Conservation (phyloP, 768 basidiomycete species). For the Macrolepiota dolichaula region DNA sequence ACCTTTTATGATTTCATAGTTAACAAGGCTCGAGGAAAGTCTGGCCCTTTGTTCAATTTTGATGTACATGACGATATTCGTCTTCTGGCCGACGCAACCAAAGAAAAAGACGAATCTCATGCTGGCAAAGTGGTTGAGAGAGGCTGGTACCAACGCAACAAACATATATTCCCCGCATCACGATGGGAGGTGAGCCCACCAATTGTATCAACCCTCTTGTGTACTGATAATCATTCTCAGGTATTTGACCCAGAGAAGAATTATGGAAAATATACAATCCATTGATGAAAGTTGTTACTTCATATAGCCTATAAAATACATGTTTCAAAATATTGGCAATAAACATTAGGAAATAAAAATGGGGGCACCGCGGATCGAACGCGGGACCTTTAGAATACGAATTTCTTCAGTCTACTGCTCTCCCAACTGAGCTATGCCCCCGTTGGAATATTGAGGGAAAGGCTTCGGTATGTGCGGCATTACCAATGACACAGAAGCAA, state of each 20-base stretch:
- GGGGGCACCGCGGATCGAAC: slow-evolving; percentile 78
- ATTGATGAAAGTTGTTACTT: slow-evolving; percentile 14
- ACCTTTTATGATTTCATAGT: slow-evolving; percentile 99
- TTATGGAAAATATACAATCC: slow-evolving; percentile 89
- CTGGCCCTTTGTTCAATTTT: slow-evolving; percentile 96
- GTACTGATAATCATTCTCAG: slow-evolving; percentile 28
- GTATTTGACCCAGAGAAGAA: slow-evolving; percentile 93
- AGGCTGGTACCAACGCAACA: slow-evolving; percentile 93
- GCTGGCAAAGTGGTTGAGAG: slow-evolving; percentile 98
- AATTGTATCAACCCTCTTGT: neutral
- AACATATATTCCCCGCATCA: slow-evolving; percentile 96
- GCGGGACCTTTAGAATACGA: slow-evolving; percentile 67
- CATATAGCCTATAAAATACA: too few species aligned
- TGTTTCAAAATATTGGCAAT: too few species aligned
- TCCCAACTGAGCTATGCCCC: slow-evolving; percentile 74
- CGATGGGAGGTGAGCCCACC: slow-evolving; percentile 82
- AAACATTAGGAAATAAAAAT: slow-evolving; percentile 25
- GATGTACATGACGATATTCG: slow-evolving; percentile 99
- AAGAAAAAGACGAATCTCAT: slow-evolving; percentile 98
- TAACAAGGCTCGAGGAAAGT: slow-evolving; percentile 98
- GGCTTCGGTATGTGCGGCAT: too few species aligned
- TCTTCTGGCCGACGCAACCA: slow-evolving; percentile 87
- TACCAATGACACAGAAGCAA: too few species aligned
- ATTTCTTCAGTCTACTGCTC: slow-evolving; percentile 67
- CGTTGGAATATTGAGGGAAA: slow-evolving; percentile 9